These are phyloP conservation scores for Naganishia randhawae DNA, from an alignment of 768 basidiomycete species.

Conservation along the genomic window DNA sequence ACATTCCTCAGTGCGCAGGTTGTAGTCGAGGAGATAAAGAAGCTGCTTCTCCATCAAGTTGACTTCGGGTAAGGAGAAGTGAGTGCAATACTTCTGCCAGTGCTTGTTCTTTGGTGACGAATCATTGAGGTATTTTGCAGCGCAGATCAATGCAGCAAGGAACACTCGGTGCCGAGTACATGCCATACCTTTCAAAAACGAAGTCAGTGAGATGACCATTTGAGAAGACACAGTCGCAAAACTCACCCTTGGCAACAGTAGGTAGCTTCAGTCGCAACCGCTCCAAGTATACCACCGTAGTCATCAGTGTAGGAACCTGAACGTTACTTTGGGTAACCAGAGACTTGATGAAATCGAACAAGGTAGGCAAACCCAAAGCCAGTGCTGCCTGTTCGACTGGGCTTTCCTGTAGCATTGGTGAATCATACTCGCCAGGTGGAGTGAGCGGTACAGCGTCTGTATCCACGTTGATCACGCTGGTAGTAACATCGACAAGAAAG, in stretches of 20 bases:
- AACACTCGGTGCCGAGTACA: conserved; percentile 80
- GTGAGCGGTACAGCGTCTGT: conserved; percentile 11
- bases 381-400: conserved; percentile 25
- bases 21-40: conserved; percentile 79
- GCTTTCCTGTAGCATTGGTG: conserved; percentile 4
- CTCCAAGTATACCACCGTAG: conserved; percentile 87
- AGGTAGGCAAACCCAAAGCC: conserved; percentile 56
- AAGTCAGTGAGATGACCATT: background rate
- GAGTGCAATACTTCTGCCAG: conserved; percentile 71
- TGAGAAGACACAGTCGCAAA: conserved; percentile 12
- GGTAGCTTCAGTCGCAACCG: conserved; percentile 77
- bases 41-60: conserved; percentile 98
- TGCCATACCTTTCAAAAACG: conserved; percentile 41
- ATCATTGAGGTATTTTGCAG: conserved; percentile 86
- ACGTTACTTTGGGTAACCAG: conserved; percentile 79
- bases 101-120: conserved; percentile 86
- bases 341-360: conserved; percentile 79
- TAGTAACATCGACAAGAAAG: conserved; percentile 25
- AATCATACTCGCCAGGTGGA: conserved; percentile 19
- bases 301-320: conserved; percentile 81
- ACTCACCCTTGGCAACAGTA: conserved; percentile 74
- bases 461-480: conserved; percentile 27
- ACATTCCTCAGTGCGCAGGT: conserved; percentile 80
- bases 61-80: conserved; percentile 62
- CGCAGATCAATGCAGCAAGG: conserved; percentile 80